Evolutionary conservation across 805 yeast genomes (phyloP).

Genomic region (Brettanomyces nanus): DNA sequence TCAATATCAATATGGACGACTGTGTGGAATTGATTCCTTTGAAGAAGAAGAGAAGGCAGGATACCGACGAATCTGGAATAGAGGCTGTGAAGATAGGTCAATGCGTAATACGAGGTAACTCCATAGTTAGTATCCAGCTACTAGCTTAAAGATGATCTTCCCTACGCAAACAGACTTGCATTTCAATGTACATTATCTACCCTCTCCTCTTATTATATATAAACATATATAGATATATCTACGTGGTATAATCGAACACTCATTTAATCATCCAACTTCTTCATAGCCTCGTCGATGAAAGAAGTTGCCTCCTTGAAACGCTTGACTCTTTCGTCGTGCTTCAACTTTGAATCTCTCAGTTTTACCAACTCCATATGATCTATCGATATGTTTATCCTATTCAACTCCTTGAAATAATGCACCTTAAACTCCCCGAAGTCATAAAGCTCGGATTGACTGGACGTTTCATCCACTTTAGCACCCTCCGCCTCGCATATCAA

Average conservation of each 20-base stretch:
- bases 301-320: slow-evolving; percentile 2
- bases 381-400: slow-evolving; percentile 8
- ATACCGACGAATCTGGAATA: background rate
- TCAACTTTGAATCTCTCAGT: background rate
- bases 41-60: slow-evolving; percentile 1
- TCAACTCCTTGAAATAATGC: slow-evolving; percentile 12
- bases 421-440: slow-evolving; percentile 15
- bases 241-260: background rate
- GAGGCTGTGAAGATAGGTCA: slow-evolving; percentile 22
- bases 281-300: slow-evolving; percentile 1
- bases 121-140: slow-evolving; percentile 43
- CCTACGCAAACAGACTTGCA: background rate
- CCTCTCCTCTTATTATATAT: background rate
- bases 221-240: too few species aligned
- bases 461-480: slow-evolving; percentile 1
- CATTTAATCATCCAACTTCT: background rate
- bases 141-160: slow-evolving; percentile 3
- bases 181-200: background rate
- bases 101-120: slow-evolving; percentile 44
- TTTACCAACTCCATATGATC: slow-evolving; percentile 7
- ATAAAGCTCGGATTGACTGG: background rate
- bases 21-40: slow-evolving; percentile 7
- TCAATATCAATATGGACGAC: slow-evolving; percentile 27
- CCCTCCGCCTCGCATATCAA: slow-evolving; percentile 4
- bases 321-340: background rate